A percentile compares a stretch with the other conserved stretches of the same genome.
Conservation (phyloP, 176 grass and related monocot genomes). For the Zea mays region DNA sequence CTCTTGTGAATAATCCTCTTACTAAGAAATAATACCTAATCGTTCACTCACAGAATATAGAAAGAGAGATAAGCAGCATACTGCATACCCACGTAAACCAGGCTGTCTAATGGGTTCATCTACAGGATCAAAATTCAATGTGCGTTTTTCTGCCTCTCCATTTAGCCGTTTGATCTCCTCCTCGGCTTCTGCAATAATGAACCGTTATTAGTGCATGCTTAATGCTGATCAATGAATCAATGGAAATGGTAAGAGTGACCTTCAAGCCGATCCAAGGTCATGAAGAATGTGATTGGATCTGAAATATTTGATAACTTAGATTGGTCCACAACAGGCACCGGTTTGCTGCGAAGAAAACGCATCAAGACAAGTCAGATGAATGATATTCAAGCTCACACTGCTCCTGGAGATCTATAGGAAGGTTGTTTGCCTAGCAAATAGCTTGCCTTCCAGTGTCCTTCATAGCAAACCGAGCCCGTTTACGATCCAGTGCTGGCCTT, state of each 20-base stretch:
- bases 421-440: background rate
- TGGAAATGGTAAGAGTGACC: conserved; percentile 40
- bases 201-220: conserved; percentile 27
- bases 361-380: conserved; percentile 24
- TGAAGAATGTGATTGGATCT: conserved; percentile 50
- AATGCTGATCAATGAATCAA: conserved; percentile 20
- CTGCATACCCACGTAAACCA: conserved; percentile 38
- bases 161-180: conserved; percentile 48
- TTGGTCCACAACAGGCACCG: conserved; percentile 36
- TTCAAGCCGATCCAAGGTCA: conserved; percentile 39
- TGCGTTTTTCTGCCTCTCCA: conserved; percentile 29
- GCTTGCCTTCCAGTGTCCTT: conserved; percentile 33
- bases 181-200: conserved; percentile 51
- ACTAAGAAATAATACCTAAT: too few relatives aligned
- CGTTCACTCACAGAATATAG: too few relatives aligned
- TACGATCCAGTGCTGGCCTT: conserved; percentile 35
- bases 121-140: conserved; percentile 25
- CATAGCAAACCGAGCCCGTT: conserved; percentile 44
- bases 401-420: background rate
- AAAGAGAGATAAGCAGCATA: conserved; percentile 4
- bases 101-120: conserved; percentile 30
- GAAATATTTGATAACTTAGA: conserved; percentile 31
- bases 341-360: conserved; percentile 47
- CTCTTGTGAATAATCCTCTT: too few relatives aligned
- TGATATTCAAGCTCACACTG: background rate